These are phyloP conservation scores for Phellopilus nigrolimitatus DNA, from an alignment of 1,284 basidiomycete genomes.

Conservation along the genomic window DNA sequence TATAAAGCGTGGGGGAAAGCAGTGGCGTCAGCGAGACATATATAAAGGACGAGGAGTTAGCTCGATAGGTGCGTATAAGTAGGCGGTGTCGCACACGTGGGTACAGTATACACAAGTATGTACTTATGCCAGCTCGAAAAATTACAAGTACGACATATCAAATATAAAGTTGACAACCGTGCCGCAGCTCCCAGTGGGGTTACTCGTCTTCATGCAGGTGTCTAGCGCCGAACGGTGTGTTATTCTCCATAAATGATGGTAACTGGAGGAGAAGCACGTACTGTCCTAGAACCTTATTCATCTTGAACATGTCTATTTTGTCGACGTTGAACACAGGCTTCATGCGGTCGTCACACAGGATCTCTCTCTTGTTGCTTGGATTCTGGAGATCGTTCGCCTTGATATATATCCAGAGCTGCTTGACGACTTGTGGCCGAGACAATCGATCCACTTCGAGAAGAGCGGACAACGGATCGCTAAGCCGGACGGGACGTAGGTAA, in stretches of 20 bases:
- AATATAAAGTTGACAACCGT: background rate
- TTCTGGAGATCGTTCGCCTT: constrained; percentile 76
- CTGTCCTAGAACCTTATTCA: constrained; percentile 80
- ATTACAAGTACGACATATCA: background rate
- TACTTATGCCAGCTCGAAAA: background rate
- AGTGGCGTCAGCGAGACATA: too few relatives aligned
- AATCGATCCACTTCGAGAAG: constrained; percentile 56
- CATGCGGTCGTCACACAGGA: constrained; percentile 71
- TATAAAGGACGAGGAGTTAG: too few relatives aligned
- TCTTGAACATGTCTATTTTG: constrained; percentile 81
- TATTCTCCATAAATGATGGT: background rate
- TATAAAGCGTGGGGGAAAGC: too few relatives aligned
- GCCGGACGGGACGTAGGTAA: constrained; percentile 17
- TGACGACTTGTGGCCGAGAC: constrained; percentile 85
- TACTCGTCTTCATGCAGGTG: background rate
- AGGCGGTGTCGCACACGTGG: too few relatives aligned
- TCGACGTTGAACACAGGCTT: constrained; percentile 69
- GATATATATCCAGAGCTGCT: constrained; percentile 83
- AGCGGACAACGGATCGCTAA: constrained; percentile 58
- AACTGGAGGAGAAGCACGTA: constrained; percentile 35
- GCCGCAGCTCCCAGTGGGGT: background rate
- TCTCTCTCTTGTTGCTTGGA: constrained; percentile 73
- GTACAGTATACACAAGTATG: too few relatives aligned
- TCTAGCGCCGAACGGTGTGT: background rate
- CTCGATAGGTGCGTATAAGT: too few relatives aligned